These are phyloP conservation scores for Andrographis paniculata DNA, from an alignment of 305 asterid genomes.

Conservation along the genomic window DNA sequence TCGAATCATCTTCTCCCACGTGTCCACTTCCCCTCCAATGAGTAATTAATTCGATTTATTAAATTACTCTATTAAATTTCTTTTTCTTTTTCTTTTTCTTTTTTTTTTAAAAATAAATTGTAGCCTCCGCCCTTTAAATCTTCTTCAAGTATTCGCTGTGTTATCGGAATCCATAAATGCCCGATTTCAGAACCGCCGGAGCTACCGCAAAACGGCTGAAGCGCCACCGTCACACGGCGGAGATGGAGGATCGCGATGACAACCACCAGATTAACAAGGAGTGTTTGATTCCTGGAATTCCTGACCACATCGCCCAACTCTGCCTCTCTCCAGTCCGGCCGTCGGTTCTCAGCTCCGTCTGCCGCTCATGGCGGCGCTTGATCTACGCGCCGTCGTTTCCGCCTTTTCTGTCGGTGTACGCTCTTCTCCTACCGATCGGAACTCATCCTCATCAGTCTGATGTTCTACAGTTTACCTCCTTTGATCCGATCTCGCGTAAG, in stretches of 20 bases:
- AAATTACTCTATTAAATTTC: no score
- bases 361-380: conserved; percentile 72
- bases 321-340: conserved; percentile 59
- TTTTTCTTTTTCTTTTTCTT: no score
- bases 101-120: no score
- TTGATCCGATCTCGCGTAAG: conserved; percentile 53
- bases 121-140: neutral
- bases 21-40: neutral
- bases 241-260: conserved; percentile 8
- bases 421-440: conserved; percentile 31
- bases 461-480: conserved; percentile 30
- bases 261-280: conserved; percentile 14
- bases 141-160: neutral
- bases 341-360: conserved; percentile 48
- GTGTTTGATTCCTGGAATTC: conserved; percentile 58
- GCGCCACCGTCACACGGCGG: conserved; percentile 18
- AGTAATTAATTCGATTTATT: neutral
- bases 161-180: conserved; percentile 25
- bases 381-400: conserved; percentile 62
- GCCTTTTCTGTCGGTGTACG: conserved; percentile 55
- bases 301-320: conserved; percentile 61
- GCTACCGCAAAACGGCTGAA: conserved; percentile 24
- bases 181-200: conserved; percentile 22
- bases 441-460: conserved; percentile 13
- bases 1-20: conserved; percentile 12